phyloP scores from a whole-genome alignment of 257 asterid genomes.

The Forsythia viridissima region DNA sequence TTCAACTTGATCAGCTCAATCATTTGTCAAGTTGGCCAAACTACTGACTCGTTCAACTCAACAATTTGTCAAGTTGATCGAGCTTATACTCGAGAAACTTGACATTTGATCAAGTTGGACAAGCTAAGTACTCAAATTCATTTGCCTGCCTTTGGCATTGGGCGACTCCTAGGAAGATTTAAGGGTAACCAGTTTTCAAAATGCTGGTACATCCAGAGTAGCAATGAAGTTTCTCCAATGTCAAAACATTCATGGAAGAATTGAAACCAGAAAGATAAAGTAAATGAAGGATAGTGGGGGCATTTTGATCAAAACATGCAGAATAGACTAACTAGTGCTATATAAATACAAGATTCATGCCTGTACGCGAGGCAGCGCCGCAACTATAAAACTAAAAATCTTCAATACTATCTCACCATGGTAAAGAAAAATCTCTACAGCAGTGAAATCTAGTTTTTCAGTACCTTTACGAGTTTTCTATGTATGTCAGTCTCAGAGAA shows the following conservation, averaged over 20 bases:
- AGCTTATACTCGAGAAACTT: too few relatives aligned
- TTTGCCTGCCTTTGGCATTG: neutral
- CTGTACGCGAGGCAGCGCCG: neutral
- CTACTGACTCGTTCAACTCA: too few relatives aligned
- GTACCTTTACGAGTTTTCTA: neutral
- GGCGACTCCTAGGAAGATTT: neutral
- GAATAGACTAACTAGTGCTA: neutral
- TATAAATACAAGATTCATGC: neutral
- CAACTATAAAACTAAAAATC: neutral
- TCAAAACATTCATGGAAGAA: neutral
- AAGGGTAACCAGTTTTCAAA: neutral
- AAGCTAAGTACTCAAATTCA: too few relatives aligned
- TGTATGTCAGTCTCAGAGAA: neutral
- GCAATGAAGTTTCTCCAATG: neutral
- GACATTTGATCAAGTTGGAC: too few relatives aligned
- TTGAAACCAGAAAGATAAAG: neutral
- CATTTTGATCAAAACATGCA: neutral
- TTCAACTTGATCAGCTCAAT: too few relatives aligned
- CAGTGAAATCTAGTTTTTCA: neutral
- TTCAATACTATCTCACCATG: neutral
- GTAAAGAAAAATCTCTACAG: neutral
- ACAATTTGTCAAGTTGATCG: too few relatives aligned
- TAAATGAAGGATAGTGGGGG: neutral
- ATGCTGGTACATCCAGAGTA: neutral
- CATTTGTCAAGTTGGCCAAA: too few relatives aligned